Evolutionary conservation across 345 rosid genomes (phyloP), one percentile per base, ranked within the genome.

Genomic region (Noccaea bulbosa): DNA sequence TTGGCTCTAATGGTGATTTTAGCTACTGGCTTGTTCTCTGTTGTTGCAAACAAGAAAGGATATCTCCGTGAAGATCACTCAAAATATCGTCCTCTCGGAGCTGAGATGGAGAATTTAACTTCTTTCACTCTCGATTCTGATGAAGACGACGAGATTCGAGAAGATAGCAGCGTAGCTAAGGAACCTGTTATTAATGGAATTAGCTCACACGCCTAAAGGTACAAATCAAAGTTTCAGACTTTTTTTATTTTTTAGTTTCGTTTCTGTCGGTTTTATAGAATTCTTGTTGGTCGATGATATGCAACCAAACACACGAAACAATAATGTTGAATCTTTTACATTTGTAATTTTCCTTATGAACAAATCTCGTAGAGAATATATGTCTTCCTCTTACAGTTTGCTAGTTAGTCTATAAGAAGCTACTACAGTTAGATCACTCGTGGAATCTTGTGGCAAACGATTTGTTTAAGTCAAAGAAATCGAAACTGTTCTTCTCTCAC

Each of bases 61-160:
- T 70, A 20, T 48, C 38, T 47, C 63, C 80, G 51, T 30, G 62
- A 72, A 50, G 85, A 84, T 53, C 83, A 70, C 11, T 44, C 65
- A 1, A 73, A 5, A 40, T 91, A 93, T 73, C 82, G 76, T 39
- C 97, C 93, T 30, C 78, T 93, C 14, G 91, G 92, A 30, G 85
- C 79, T 37, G 94, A 85, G 80, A 78, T 86, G 76, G 85, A 79
- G 72, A 81, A 67, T 65, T 63, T 61, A 37, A 79, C 73, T 32
- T 71, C 56, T 35, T 91, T 93, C 79, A 85, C 88, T 64, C 82
- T 93, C 78, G 89, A 87, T 67, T 89, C 97, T 4, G 96, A 93
- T 56, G 96, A 87, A 45, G 93, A 71, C 53, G 72, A 76, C 37
- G 77, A 64, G 74, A 70, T 77, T 45, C 81, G 34, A 47, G 88